Evolutionary conservation across 345 rosid genomes (phyloP).

Genomic region (Aquilaria malaccensis): DNA sequence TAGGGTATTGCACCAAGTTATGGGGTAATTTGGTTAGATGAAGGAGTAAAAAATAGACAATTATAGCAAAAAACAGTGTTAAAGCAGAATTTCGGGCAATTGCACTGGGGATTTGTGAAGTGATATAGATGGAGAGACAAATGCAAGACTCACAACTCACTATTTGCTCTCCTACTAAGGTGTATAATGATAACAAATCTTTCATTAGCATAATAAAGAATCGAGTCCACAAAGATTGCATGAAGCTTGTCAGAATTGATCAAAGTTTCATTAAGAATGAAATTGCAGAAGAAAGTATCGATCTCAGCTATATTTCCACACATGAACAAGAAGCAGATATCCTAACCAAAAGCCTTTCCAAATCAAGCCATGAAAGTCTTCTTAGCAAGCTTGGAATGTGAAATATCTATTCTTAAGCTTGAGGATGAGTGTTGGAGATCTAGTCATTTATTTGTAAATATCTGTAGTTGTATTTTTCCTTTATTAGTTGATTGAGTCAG

Average conservation of each 20-base stretch:
- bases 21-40: neutral
- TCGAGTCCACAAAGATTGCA: neutral
- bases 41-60: neutral
- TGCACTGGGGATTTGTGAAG: neutral
- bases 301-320: neutral
- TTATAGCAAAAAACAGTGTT: neutral
- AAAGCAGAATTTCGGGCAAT: neutral
- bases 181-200: neutral
- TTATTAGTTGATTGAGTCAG: too few relatives aligned
- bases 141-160: neutral
- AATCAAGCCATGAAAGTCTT: neutral
- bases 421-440: too few relatives aligned
- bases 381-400: neutral
- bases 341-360: neutral
- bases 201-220: neutral
- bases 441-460: too few relatives aligned
- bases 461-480: too few relatives aligned
- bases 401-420: neutral
- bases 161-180: neutral
- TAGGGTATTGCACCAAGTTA: neutral
- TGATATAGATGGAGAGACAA: neutral
- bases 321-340: neutral
- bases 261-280: neutral
- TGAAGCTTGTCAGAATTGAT: neutral
- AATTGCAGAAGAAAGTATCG: neutral